These are phyloP conservation scores for Trichosporon asahii DNA, from an alignment of 1,284 basidiomycete genomes.

Conservation along the genomic window DNA sequence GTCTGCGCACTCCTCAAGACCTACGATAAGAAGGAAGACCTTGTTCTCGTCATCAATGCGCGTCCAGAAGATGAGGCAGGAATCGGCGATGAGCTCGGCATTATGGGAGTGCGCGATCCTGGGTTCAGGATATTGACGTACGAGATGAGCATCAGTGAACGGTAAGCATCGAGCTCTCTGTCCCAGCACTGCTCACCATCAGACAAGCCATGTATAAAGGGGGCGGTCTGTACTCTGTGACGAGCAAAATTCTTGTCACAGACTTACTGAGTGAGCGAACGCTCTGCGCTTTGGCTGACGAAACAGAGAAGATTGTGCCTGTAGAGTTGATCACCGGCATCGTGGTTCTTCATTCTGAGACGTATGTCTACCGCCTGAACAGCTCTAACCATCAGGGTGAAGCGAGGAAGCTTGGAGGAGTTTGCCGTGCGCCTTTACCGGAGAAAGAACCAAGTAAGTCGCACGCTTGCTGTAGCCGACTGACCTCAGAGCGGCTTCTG, in stretches of 20 bases:
- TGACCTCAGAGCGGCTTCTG: conserved; percentile 69
- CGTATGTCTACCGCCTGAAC: conserved; percentile 54
- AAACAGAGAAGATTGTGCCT: conserved; percentile 65
- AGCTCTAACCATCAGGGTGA: conserved; percentile 60
- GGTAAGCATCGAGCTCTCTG: conserved; percentile 58
- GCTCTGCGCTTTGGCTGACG: neutral
- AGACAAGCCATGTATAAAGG: conserved; percentile 81
- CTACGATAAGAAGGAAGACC: conserved; percentile 80
- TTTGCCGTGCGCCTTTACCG: conserved; percentile 87
- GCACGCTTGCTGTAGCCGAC: neutral
- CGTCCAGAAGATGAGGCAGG: conserved; percentile 79
- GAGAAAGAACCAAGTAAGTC: conserved; percentile 66
- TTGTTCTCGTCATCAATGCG: conserved; percentile 79
- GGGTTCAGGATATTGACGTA: conserved; percentile 80
- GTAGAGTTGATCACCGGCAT: conserved; percentile 82
- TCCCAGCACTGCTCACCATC: conserved; percentile 14
- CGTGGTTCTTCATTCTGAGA: conserved; percentile 90
- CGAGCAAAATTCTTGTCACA: conserved; percentile 88
- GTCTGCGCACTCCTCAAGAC: conserved; percentile 84
- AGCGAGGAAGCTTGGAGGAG: conserved; percentile 76
- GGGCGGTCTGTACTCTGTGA: conserved; percentile 87
- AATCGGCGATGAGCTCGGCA: conserved; percentile 86
- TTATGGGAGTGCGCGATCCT: conserved; percentile 84
- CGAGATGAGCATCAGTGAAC: conserved; percentile 74
- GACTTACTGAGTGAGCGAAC: conserved; percentile 73